Evolutionary conservation across 176 grass and related monocot species (phyloP).

Genomic region (barley (Hordeum vulgare)): DNA sequence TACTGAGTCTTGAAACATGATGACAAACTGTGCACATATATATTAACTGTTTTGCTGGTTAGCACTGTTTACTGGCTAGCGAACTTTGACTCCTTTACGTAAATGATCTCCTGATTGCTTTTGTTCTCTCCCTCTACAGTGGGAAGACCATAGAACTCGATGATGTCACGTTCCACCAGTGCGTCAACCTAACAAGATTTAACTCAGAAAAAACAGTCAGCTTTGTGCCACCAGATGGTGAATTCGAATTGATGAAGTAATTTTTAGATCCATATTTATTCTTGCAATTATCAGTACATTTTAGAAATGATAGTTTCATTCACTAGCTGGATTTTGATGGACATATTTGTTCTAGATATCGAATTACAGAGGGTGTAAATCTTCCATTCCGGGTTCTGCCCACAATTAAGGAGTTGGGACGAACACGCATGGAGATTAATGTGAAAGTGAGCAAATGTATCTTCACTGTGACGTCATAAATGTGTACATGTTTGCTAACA

Average conservation of each 20-base stretch:
- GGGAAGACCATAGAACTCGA: slow-evolving; percentile 99
- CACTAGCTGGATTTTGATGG: slow-evolving; percentile 20
- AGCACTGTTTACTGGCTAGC: slow-evolving; percentile 8
- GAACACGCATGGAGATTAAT: slow-evolving; percentile 97
- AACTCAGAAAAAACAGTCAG: slow-evolving; percentile 99
- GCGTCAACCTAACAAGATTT: slow-evolving; percentile 98
- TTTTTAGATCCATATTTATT: slow-evolving; percentile 16
- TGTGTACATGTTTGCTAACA: slow-evolving; percentile 19
- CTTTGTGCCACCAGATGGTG: slow-evolving; percentile 97
- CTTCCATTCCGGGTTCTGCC: slow-evolving; percentile 94
- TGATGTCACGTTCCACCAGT: slow-evolving; percentile 99
- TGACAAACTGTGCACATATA: neutral
- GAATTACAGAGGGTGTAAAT: slow-evolving; percentile 98
- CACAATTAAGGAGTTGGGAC: slow-evolving; percentile 97
- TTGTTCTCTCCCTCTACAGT: slow-evolving; percentile 39
- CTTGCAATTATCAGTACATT: slow-evolving; percentile 9
- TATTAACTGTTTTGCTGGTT: slow-evolving; percentile 17
- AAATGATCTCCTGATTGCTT: neutral
- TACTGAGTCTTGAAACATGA: slow-evolving; percentile 7
- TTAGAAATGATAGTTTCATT: neutral
- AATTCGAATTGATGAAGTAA: slow-evolving; percentile 99
- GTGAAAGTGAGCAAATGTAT: slow-evolving; percentile 72
- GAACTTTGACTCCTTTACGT: neutral
- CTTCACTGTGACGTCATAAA: neutral
- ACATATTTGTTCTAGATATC: slow-evolving; percentile 63